A percentile compares a stretch with the other conserved stretches of the same genome.
phyloP scores from a whole-genome alignment of 225 moss, liverwort and hornwort species.

The Thuidium tamariscinum region DNA sequence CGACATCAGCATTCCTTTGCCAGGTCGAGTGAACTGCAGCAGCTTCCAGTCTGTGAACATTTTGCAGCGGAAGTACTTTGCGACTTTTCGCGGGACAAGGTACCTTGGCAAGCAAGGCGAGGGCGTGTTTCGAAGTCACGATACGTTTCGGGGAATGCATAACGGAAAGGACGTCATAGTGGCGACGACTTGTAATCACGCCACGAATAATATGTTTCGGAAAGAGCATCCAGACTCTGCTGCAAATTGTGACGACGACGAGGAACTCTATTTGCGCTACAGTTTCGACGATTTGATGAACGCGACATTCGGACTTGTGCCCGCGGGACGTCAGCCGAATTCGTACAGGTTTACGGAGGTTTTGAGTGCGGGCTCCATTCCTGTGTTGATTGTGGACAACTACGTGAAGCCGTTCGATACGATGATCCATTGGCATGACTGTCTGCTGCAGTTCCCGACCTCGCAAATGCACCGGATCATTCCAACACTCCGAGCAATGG shows the following conservation, averaged over 20 bases:
- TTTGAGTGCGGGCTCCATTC: not conserved
- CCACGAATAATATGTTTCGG: conserved; percentile 3
- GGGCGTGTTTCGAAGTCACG: conserved; percentile 34
- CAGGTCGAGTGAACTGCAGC: not conserved
- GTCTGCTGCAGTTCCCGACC: conserved; percentile 38
- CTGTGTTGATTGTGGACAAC: not conserved
- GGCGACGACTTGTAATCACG: conserved; percentile 24
- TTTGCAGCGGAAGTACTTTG: conserved; percentile 34
- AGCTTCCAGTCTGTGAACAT: conserved; percentile 9
- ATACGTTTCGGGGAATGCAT: conserved; percentile 33
- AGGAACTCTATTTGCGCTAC: not conserved
- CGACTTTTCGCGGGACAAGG: conserved; percentile 37
- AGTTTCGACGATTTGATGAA: not conserved
- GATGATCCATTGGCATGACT: conserved; percentile 31
- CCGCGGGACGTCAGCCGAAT: not conserved
- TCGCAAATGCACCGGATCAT: conserved; percentile 28
- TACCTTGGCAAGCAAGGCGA: conserved; percentile 16
- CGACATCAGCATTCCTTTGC: conserved; percentile 40
- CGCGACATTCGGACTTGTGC: not conserved
- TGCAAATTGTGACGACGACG: not conserved
- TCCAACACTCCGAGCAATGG: conserved; percentile 6
- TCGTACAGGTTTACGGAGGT: not conserved
- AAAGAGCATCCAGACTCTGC: not conserved
- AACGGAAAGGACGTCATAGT: conserved; percentile 47
- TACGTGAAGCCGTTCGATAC: not conserved